Evolutionary conservation across 225 moss, liverwort and hornwort genomes (phyloP).

Genomic region (Physcomitrium patens): DNA sequence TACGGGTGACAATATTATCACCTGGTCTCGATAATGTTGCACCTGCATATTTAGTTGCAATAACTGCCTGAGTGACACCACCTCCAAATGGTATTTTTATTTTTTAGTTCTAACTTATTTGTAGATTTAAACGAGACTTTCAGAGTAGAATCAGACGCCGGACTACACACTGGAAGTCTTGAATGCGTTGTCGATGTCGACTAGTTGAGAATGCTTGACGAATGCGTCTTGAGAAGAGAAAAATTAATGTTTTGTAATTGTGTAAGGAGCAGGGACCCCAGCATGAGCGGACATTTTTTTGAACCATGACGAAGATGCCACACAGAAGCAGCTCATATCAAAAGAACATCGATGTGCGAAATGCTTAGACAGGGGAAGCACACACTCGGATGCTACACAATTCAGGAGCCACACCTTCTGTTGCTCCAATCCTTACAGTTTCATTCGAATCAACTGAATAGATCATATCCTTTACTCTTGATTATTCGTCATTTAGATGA

Average conservation of each 20-base stretch:
- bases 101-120: slow-evolving; percentile 2
- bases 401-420: slow-evolving; percentile 31
- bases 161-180: slow-evolving; percentile 36
- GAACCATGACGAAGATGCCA: slow-evolving; percentile 53
- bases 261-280: slow-evolving; percentile 44
- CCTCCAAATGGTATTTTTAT: slow-evolving; percentile 25
- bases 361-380: slow-evolving; percentile 26
- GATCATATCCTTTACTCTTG: slow-evolving; percentile 63
- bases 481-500: slow-evolving; percentile 42
- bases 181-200: neutral
- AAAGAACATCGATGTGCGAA: slow-evolving; percentile 38
- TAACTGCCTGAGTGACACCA: slow-evolving; percentile 45
- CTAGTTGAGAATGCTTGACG: too few relatives aligned
- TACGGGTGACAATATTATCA: too few relatives aligned
- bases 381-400: slow-evolving; percentile 43
- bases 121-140: too few relatives aligned
- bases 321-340: slow-evolving; percentile 46
- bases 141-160: slow-evolving; percentile 37
- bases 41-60: slow-evolving; percentile 62
- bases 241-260: slow-evolving; percentile 19
- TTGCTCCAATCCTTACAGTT: slow-evolving; percentile 36
- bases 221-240: neutral
- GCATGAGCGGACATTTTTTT: slow-evolving; percentile 36
- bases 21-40: slow-evolving; percentile 52
- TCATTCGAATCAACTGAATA: slow-evolving; percentile 78